phyloP scores from a whole-genome alignment of 179 eudicot species.

The Beta macrorhiza region DNA sequence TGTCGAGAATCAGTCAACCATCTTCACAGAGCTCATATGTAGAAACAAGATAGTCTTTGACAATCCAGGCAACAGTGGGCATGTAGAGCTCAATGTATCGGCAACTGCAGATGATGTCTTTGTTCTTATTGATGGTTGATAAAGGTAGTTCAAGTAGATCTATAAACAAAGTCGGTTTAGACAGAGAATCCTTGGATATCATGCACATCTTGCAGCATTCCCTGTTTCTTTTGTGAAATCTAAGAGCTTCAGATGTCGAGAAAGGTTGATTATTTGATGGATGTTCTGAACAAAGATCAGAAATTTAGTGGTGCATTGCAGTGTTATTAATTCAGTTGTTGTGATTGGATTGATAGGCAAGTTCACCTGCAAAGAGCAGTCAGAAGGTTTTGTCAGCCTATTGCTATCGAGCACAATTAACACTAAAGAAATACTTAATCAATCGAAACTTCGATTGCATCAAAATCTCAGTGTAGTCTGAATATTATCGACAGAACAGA shows the following conservation, averaged over 20 bases:
- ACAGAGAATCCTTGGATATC: constrained; percentile 33
- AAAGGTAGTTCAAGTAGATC: constrained; percentile 39
- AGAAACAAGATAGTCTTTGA: constrained; percentile 32
- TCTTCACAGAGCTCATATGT: constrained; percentile 59
- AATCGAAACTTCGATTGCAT: not conserved
- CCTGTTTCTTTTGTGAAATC: constrained; percentile 40
- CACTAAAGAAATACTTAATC: not conserved
- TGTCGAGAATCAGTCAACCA: constrained; percentile 43
- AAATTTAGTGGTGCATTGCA: not conserved
- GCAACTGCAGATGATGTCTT: constrained; percentile 5
- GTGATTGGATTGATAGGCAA: not conserved
- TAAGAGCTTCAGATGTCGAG: constrained; percentile 23
- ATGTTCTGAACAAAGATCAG: not conserved
- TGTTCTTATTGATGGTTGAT: constrained; percentile 29
- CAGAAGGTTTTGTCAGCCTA: constrained; percentile 6
- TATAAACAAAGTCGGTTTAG: constrained; percentile 25
- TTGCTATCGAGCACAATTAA: not conserved
- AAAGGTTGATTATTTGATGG: not conserved
- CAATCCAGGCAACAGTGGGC: constrained; percentile 33
- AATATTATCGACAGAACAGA: not conserved
- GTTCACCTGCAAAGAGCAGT: constrained; percentile 25
- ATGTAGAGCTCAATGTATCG: constrained; percentile 27
- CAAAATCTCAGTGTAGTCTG: no score
- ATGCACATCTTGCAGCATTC: constrained; percentile 89
- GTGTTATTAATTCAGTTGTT: not conserved